Conservation (phyloP, 305 asterid species). For the Lippia alba region DNA sequence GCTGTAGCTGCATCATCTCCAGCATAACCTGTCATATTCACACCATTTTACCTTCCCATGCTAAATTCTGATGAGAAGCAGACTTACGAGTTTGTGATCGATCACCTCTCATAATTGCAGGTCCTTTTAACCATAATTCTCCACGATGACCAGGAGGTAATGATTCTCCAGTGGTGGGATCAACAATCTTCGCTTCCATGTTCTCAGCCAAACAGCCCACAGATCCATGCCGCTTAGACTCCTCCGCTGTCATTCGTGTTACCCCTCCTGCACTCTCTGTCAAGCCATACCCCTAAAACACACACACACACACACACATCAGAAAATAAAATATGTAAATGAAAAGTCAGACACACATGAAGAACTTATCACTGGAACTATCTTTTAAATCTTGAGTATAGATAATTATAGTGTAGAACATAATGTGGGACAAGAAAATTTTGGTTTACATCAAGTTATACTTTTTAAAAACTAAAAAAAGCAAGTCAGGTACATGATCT, state of each 20-base stretch:
- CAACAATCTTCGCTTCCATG: conserved; percentile 78
- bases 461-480: not conserved
- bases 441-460: conserved; percentile 1
- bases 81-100: no score
- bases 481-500: not conserved
- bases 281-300: conserved; percentile 82
- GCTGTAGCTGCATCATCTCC: conserved; percentile 74
- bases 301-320: not conserved
- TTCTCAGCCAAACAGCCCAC: conserved; percentile 69
- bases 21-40: conserved; percentile 57
- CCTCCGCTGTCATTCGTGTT: conserved; percentile 63
- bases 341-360: not conserved
- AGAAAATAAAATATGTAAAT: no score
- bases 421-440: not conserved
- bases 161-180: conserved; percentile 65
- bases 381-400: not conserved
- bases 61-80: not conserved
- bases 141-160: conserved; percentile 79
- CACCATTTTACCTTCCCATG: conserved; percentile 10
- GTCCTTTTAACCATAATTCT: conserved; percentile 87
- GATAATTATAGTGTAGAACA: not conserved
- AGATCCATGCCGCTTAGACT: conserved; percentile 61
- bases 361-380: not conserved
- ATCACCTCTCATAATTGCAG: conserved; percentile 80
- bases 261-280: conserved; percentile 84